A percentile compares a stretch with the other conserved stretches of the same genome.
phyloP scores from a whole-genome alignment of 148 eudicot species.

The Polygonum aviculare region DNA sequence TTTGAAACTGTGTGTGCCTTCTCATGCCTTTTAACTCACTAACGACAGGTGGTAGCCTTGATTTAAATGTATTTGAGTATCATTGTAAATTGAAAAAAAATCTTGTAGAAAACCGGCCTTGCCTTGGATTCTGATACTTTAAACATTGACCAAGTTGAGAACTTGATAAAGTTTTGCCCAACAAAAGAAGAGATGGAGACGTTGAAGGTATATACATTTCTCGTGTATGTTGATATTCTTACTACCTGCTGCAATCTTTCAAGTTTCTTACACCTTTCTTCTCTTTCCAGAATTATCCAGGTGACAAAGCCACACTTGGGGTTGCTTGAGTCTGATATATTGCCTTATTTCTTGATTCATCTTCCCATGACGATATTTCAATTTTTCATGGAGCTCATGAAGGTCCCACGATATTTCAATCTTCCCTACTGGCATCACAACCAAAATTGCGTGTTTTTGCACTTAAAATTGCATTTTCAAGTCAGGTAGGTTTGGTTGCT shows the following conservation, averaged over 20 bases:
- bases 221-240: not conserved
- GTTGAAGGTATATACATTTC: constrained; percentile 45
- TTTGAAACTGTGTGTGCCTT: not conserved
- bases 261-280: constrained; percentile 16
- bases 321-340: not conserved
- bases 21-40: not conserved
- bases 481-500: constrained; percentile 44
- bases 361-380: constrained; percentile 30
- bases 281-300: constrained; percentile 61
- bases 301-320: constrained; percentile 82
- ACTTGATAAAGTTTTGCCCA: constrained; percentile 88
- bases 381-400: constrained; percentile 97
- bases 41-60: not conserved
- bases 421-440: too few relatives aligned
- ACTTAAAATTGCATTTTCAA: constrained; percentile 72
- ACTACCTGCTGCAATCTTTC: not conserved
- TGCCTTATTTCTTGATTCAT: constrained; percentile 20
- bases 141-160: constrained; percentile 96
- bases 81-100: not conserved
- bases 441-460: constrained; percentile 93
- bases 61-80: not conserved
- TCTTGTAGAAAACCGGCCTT: constrained; percentile 62
- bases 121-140: constrained; percentile 76
- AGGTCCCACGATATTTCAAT: constrained; percentile 90
- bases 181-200: constrained; percentile 96